A percentile compares a stretch with the other conserved stretches of the same genome.
phyloP scores from a whole-genome alignment of 345 rosid species.

The Gossypium arboreum region DNA sequence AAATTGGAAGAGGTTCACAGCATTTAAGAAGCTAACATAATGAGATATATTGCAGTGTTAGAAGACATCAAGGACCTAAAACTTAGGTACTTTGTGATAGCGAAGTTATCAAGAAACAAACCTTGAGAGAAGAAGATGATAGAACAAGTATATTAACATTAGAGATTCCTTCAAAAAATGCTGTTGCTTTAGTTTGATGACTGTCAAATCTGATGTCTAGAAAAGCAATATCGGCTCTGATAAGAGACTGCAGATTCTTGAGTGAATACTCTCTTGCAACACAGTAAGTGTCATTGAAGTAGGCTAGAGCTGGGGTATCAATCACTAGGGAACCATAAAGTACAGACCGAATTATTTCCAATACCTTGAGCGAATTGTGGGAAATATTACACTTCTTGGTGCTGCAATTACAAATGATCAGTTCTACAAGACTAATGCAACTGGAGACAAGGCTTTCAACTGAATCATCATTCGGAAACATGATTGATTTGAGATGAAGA shows the following conservation, averaged over 20 bases:
- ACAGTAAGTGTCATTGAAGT: neutral
- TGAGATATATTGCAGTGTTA: neutral
- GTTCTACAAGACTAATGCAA: neutral
- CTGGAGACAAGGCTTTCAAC: neutral
- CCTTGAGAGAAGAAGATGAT: neutral
- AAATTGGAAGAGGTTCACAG: neutral
- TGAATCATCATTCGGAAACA: neutral
- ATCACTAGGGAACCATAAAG: neutral
- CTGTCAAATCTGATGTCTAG: no score
- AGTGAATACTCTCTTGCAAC: neutral
- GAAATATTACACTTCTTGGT: neutral
- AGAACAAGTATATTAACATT: neutral
- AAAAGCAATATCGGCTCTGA: neutral
- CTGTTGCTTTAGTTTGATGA: neutral
- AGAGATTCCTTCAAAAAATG: neutral
- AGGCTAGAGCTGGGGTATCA: neutral
- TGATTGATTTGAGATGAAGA: neutral
- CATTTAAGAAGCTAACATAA: neutral
- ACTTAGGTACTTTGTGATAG: neutral
- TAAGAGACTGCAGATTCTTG: neutral
- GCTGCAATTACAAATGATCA: neutral
- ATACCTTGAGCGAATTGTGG: neutral
- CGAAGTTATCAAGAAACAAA: neutral
- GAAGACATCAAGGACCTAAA: neutral
- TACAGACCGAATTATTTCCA: neutral